Evolutionary conservation across 257 asterid species (phyloP).

Genomic region (Primulina tabacum): DNA sequence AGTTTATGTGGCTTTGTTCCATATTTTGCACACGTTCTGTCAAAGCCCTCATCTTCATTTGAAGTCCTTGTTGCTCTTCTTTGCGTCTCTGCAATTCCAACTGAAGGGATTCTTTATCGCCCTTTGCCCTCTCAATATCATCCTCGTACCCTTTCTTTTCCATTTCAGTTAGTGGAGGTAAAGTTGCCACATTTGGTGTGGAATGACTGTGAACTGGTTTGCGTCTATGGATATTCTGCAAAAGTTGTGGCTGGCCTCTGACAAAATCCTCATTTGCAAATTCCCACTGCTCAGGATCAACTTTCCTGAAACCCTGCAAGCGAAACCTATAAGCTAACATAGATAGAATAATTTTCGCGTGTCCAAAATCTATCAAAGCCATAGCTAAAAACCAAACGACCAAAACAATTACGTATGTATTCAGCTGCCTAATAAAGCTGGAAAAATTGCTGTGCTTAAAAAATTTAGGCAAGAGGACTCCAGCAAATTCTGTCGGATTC

Average conservation of each 20-base stretch:
- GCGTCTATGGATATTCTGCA: conserved; percentile 82
- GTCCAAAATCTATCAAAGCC: conserved; percentile 3
- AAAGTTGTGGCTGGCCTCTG: conserved; percentile 65
- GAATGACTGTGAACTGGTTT: conserved; percentile 97
- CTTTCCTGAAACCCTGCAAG: conserved; percentile 81
- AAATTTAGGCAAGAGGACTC: conserved; percentile 68
- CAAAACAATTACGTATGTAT: conserved; percentile 66
- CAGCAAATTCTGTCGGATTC: conserved; percentile 73
- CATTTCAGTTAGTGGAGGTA: conserved; percentile 48
- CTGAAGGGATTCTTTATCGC: conserved; percentile 51
- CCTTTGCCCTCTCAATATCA: conserved; percentile 56
- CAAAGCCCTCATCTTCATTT: conserved; percentile 38
- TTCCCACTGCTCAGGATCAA: conserved; percentile 92
- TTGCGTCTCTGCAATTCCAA: conserved; percentile 49
- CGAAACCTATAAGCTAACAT: neutral
- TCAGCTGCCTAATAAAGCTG: conserved; percentile 89
- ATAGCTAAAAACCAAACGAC: neutral
- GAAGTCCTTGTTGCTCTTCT: conserved; percentile 52
- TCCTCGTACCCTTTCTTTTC: conserved; percentile 68
- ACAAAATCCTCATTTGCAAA: conserved; percentile 79
- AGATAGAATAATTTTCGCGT: neutral
- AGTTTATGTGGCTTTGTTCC: conserved; percentile 42
- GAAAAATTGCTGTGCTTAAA: conserved; percentile 92
- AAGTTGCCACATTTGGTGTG: conserved; percentile 38
- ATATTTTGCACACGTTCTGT: conserved; percentile 43